Percentiles rank a stretch among this genome's conserved stretches.
These are phyloP conservation scores for Xylaria sp. DNA, from an alignment of 495 filamentous ascomycete species.

Conservation along the genomic window DNA sequence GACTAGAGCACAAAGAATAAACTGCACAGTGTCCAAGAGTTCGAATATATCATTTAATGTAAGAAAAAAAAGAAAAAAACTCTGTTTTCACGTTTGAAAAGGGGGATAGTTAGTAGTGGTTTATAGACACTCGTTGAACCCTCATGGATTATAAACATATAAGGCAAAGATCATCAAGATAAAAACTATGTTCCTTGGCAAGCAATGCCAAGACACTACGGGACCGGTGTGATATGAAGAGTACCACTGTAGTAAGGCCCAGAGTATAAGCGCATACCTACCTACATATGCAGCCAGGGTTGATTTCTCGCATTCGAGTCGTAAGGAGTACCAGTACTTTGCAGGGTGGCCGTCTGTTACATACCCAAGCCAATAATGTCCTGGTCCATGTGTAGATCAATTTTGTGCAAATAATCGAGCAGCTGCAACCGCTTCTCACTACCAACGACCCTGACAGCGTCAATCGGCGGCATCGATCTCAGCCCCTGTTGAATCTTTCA, in stretches of 20 bases:
- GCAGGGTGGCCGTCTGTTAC: neutral
- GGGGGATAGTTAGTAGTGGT: neutral
- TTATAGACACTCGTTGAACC: neutral
- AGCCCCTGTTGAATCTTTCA: neutral
- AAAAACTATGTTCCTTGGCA: neutral
- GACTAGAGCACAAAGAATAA: neutral
- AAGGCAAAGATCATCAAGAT: neutral
- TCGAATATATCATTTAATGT: neutral
- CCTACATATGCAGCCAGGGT: neutral
- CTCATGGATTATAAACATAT: neutral
- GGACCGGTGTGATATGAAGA: neutral
- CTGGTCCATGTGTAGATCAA: neutral
- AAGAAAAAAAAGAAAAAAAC: neutral
- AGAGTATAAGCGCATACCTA: neutral
- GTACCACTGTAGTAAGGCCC: neutral
- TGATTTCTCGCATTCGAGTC: neutral
- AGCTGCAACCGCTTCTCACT: conserved; percentile 3
- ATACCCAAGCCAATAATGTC: conserved; percentile 1
- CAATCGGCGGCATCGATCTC: neutral
- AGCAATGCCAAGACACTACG: conserved; percentile 1
- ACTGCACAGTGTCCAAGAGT: neutral
- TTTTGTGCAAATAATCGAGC: neutral
- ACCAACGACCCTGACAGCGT: neutral
- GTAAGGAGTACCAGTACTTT: neutral
- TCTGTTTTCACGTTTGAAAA: neutral